These are phyloP conservation scores for Multifurca ochricompacta DNA, from an alignment of 768 basidiomycete species.

Conservation along the genomic window DNA sequence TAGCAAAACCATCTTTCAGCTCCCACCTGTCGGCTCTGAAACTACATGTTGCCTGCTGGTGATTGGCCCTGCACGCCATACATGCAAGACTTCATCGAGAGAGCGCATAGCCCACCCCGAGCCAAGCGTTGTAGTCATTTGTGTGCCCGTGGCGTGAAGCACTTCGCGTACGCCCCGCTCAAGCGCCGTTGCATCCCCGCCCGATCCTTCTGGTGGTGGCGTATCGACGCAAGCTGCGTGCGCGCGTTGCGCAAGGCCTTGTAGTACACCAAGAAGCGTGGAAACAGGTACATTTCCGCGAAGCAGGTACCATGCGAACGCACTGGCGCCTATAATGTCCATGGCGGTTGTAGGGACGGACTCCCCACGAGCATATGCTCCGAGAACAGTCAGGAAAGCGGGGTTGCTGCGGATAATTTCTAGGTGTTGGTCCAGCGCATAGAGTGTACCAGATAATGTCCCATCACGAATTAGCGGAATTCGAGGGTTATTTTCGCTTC, in stretches of 20 bases:
- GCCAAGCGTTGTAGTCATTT: conserved; percentile 62
- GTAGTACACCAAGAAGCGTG: conserved; percentile 54
- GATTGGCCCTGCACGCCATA: conserved; percentile 36
- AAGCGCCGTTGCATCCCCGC: conserved; percentile 27
- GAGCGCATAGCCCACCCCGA: conserved; percentile 69
- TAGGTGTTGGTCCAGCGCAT: conserved; percentile 53
- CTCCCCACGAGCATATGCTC: conserved; percentile 52
- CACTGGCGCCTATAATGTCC: conserved; percentile 27
- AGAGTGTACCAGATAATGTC: conserved; percentile 57
- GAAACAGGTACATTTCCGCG: conserved; percentile 65
- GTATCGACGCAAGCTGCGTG: conserved; percentile 45
- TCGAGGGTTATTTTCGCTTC: conserved; percentile 54
- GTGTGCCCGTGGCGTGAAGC: conserved; percentile 76
- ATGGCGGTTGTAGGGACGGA: conserved; percentile 22
- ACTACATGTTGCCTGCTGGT: background rate
- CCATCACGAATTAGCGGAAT: conserved; percentile 66
- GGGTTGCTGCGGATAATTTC: conserved; percentile 37
- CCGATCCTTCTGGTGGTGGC: conserved; percentile 45
- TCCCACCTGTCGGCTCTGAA: background rate
- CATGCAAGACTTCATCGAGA: conserved; percentile 54
- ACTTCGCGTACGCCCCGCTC: conserved; percentile 74
- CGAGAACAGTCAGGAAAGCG: conserved; percentile 37
- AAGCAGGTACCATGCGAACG: conserved; percentile 64
- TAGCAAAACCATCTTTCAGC: background rate
- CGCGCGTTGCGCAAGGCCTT: conserved; percentile 54